These are phyloP conservation scores for Phylloporus sp. DNA, from an alignment of 768 basidiomycete genomes.

Conservation along the genomic window DNA sequence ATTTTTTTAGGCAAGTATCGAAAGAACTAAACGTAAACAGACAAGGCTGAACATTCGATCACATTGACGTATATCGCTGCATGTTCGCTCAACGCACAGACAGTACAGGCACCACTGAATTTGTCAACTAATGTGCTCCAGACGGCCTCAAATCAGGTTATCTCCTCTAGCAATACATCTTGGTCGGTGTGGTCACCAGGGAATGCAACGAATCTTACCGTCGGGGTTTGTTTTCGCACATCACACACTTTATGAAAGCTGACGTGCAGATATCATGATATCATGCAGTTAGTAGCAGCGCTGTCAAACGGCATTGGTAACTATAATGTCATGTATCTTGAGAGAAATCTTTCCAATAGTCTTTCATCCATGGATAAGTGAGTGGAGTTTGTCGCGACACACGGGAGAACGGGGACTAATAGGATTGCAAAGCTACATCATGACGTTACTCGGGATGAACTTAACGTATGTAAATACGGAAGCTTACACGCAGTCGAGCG, in stretches of 20 bases:
- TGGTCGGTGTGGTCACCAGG: background rate
- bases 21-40: background rate
- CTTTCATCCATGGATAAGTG: background rate
- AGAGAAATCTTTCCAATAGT: background rate
- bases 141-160: too few relatives aligned
- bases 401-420: background rate
- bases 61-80: background rate
- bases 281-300: background rate
- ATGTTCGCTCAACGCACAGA: background rate
- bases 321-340: background rate
- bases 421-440: background rate
- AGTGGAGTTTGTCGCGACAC: too few relatives aligned
- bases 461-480: background rate
- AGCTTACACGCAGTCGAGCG: background rate
- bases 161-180: too few relatives aligned
- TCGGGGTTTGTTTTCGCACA: background rate
- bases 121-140: too few relatives aligned
- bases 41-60: background rate
- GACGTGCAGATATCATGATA: too few relatives aligned
- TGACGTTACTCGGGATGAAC: background rate
- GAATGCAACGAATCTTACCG: background rate
- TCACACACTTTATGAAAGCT: too few relatives aligned
- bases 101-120: too few relatives aligned
- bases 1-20: too few relatives aligned
- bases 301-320: background rate